These are phyloP conservation scores for Aspergillus novoparasiticus DNA, from an alignment of 2,329 filamentous ascomycete genomes.

Conservation along the genomic window DNA sequence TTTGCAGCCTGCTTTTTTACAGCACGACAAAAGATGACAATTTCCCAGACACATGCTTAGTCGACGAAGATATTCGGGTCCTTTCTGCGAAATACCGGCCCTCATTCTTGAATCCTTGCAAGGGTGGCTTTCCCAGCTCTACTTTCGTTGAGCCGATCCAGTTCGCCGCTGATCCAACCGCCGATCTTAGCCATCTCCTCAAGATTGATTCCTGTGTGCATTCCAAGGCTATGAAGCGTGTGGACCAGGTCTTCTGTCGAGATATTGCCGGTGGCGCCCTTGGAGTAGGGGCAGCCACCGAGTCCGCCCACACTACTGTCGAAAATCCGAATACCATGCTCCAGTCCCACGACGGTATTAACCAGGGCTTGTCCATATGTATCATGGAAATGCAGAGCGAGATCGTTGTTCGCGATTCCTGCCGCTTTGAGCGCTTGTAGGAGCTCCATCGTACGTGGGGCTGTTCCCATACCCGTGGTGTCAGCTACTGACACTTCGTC, in stretches of 20 bases:
- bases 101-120: constrained; percentile 34
- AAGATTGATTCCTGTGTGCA: constrained; percentile 61
- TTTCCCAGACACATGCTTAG: background rate
- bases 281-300: constrained; percentile 66
- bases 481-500: constrained; percentile 68
- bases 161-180: constrained; percentile 57
- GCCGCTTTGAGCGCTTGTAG: constrained; percentile 61
- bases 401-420: constrained; percentile 60
- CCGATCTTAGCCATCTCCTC: constrained; percentile 60
- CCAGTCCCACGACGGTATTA: constrained; percentile 63
- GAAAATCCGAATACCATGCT: constrained; percentile 65
- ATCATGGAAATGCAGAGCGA: constrained; percentile 68
- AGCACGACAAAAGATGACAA: background rate
- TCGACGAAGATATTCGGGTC: background rate
- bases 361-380: constrained; percentile 67
- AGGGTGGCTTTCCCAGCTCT: constrained; percentile 57
- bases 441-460: constrained; percentile 60
- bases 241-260: constrained; percentile 66
- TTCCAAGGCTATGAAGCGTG: constrained; percentile 61
- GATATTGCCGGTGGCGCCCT: constrained; percentile 67
- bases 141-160: constrained; percentile 56
- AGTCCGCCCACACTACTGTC: constrained; percentile 66
- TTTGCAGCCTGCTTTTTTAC: background rate
- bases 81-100: no score
- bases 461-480: constrained; percentile 69